phyloP scores from a whole-genome alignment of 345 rosid genomes.

The Eucalyptus victrix region DNA sequence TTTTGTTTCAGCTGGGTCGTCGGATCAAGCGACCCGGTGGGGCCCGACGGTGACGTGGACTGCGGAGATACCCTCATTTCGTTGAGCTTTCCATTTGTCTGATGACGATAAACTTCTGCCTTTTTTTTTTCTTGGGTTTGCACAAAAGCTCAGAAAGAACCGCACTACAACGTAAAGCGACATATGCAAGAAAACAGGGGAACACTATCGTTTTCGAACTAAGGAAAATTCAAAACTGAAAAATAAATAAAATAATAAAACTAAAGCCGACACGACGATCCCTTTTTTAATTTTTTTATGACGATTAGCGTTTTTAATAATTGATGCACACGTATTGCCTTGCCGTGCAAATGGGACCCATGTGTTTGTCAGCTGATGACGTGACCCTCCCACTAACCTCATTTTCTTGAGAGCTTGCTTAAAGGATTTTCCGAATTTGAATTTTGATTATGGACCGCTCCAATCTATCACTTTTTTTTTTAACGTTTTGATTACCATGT shows the following conservation, averaged over 20 bases:
- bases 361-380: not conserved
- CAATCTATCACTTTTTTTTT: not conserved
- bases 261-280: not conserved
- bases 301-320: not conserved
- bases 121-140: not conserved
- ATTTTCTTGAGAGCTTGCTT: not conserved
- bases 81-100: not conserved
- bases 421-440: not conserved
- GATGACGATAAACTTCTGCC: not conserved
- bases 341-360: not conserved
- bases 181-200: not conserved
- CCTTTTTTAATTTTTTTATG: not conserved
- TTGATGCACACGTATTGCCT: not conserved
- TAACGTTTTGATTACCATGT: not conserved
- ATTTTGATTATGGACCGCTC: not conserved
- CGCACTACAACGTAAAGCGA: not conserved
- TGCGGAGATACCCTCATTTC: not conserved
- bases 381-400: not conserved
- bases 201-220: not conserved
- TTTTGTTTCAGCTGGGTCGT: not conserved
- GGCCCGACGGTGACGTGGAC: not conserved
- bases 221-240: not conserved
- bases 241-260: not conserved
- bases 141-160: not conserved
- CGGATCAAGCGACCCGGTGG: not conserved